Conservation (phyloP, 2,329 filamentous ascomycete species). For the Phyllosticta paracitricarpa region DNA sequence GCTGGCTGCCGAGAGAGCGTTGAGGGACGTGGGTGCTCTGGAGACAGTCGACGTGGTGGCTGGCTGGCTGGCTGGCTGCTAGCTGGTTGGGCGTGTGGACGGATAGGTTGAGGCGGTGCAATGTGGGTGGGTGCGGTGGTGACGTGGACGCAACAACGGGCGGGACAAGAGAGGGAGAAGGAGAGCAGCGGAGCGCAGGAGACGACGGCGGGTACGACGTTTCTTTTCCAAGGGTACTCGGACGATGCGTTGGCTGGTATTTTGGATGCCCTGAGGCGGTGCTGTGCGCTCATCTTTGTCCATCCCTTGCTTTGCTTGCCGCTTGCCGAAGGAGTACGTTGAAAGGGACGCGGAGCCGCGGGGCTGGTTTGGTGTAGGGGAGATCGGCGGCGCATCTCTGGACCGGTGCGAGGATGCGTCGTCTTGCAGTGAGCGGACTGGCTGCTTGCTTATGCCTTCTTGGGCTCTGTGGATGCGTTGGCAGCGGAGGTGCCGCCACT, state of each 20-base stretch:
- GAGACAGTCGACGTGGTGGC: not conserved
- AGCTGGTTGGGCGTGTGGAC: not conserved
- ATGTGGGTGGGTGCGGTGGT: not conserved
- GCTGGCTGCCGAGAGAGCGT: not conserved
- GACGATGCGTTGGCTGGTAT: not conserved
- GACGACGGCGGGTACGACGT: not conserved
- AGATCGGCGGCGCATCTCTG: not conserved
- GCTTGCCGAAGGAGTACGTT: not conserved
- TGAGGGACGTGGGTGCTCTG: not conserved
- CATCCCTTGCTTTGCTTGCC: not conserved
- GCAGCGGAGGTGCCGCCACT: not conserved
- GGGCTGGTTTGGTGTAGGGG: not conserved
- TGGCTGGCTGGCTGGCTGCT: not conserved
- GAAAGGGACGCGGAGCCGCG: not conserved
- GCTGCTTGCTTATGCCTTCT: not conserved
- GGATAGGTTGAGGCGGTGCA: not conserved
- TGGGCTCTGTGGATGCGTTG: not conserved
- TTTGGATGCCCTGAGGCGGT: not conserved
- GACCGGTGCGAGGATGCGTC: not conserved
- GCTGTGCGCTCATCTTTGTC: not conserved
- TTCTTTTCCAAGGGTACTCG: not conserved
- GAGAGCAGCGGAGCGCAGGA: not conserved
- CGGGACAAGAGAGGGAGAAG: not conserved
- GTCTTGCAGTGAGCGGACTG: not conserved
- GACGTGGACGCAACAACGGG: not conserved